These are phyloP conservation scores for Cyclotella sp. DNA, from an alignment of 108 stramenopile species.

Conservation along the genomic window DNA sequence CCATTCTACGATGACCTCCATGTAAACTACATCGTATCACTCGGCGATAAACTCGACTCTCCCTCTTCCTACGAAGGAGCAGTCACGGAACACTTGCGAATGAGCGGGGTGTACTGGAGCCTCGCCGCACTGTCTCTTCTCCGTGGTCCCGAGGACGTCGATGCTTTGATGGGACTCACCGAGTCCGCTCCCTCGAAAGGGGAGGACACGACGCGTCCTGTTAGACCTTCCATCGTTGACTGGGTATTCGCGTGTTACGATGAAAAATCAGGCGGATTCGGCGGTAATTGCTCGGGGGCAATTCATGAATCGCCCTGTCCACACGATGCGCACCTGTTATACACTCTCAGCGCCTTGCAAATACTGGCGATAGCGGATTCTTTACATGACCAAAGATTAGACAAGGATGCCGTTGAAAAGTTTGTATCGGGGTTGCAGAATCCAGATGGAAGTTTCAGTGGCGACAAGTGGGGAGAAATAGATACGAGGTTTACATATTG, in stretches of 20 bases:
- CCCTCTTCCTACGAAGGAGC: slow-evolving; percentile 91
- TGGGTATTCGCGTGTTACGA: slow-evolving; percentile 95
- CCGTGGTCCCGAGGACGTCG: slow-evolving; percentile 64
- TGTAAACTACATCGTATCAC: slow-evolving; percentile 72
- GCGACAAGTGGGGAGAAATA: slow-evolving; percentile 97
- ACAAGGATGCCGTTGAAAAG: slow-evolving; percentile 58
- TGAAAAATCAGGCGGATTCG: slow-evolving; percentile 85
- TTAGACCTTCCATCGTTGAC: slow-evolving; percentile 75
- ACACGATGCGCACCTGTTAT: slow-evolving; percentile 96
- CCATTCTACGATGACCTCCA: slow-evolving; percentile 82
- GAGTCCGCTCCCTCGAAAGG: background rate
- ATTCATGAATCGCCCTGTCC: slow-evolving; percentile 33
- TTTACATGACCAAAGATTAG: slow-evolving; percentile 61
- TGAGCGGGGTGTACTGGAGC: slow-evolving; percentile 98
- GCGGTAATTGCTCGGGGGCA: slow-evolving; percentile 75
- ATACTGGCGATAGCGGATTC: slow-evolving; percentile 88
- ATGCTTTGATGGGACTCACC: slow-evolving; percentile 61
- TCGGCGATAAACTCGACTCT: slow-evolving; percentile 77
- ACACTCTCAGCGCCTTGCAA: slow-evolving; percentile 98
- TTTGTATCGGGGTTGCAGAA: slow-evolving; percentile 93
- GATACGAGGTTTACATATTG: slow-evolving; percentile 99
- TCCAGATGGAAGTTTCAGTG: slow-evolving; percentile 95
- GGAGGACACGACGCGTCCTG: slow-evolving; percentile 33
- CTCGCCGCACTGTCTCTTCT: slow-evolving; percentile 91
- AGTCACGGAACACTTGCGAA: slow-evolving; percentile 92